phyloP scores from a whole-genome alignment of 768 basidiomycete species.

The Butyriboletus loyo region DNA sequence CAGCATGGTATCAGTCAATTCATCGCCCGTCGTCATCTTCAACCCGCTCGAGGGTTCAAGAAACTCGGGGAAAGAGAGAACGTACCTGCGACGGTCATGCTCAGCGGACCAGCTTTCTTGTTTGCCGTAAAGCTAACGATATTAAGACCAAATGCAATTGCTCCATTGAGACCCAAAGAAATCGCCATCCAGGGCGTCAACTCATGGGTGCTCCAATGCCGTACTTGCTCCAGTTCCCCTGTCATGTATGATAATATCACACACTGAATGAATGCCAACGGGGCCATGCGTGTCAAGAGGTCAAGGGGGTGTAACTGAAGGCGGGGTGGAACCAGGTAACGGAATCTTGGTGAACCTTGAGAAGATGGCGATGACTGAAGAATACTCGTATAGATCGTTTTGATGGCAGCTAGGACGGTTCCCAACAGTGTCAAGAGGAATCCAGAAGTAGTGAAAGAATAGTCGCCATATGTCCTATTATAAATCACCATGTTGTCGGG shows the following conservation, averaged over 20 bases:
- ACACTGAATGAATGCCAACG: slow-evolving; percentile 88
- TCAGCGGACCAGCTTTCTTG: slow-evolving; percentile 81
- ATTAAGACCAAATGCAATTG: slow-evolving; percentile 89
- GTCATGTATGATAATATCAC: slow-evolving; percentile 69
- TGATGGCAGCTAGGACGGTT: slow-evolving; percentile 87
- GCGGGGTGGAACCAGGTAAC: slow-evolving; percentile 30
- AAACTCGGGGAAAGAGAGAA: slow-evolving; percentile 6
- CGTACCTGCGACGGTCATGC: slow-evolving; percentile 88
- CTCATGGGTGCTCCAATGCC: slow-evolving; percentile 43
- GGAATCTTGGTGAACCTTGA: slow-evolving; percentile 13
- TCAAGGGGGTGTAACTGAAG: slow-evolving; percentile 72
- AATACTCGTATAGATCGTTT: slow-evolving; percentile 88
- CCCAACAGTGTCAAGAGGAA: slow-evolving; percentile 87
- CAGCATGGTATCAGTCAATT: not conserved
- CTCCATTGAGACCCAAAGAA: slow-evolving; percentile 72
- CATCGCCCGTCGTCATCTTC: not conserved
- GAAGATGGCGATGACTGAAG: slow-evolving; percentile 49
- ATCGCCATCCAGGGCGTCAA: slow-evolving; percentile 39
- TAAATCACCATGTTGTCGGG: not conserved
- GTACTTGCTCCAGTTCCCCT: slow-evolving; percentile 74
- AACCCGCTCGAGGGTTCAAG: slow-evolving; percentile 5
- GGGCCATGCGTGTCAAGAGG: slow-evolving; percentile 85
- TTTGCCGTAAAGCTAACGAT: slow-evolving; percentile 97
- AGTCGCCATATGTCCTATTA: slow-evolving; percentile 88
- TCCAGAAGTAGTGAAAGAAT: slow-evolving; percentile 84